Evolutionary conservation across 2,329 filamentous ascomycete genomes (phyloP), one percentile per base, ranked within the genome.

Genomic region (Teratosphaeria pseudoeucalypti): DNA sequence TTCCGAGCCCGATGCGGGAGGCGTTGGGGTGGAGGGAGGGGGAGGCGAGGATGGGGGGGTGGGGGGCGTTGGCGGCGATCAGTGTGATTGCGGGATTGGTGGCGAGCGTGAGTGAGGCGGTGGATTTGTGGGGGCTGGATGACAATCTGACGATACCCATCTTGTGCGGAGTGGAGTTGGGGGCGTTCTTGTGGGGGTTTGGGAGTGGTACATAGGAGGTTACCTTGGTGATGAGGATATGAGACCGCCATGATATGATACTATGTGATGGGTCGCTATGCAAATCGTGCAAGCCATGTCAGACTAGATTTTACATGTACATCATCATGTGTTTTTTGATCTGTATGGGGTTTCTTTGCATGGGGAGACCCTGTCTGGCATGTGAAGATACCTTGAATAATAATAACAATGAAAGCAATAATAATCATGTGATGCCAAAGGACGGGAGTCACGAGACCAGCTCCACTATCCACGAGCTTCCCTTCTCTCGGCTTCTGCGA

Each of bases 91-190:
- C 92, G 6, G 94, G 94, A n/a, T 75, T 97, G 52, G 84, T 92
- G 57, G 94, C 91, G 52, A 90, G 91, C 59, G 85, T 86, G 53
- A 96, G 91, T 70, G 94, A 99, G 75, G 88, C 92, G 16, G 81
- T 96, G 54, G 91, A 99, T 75, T 70, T 97, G 0, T 96, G 91
- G 72, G 90, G 91, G 55, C 92, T 90, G 88, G 94, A 99, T 70
- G 94, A 99, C 76, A 99, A 99, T 75, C 79, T 99, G 67, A 97
- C 92, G 56, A 99, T 99, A 73, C 94, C 94, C 2, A 85, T 95
- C 29, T 79, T 99, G 56, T 96, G 90, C 71, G 91, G 92, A 27
- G 76, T 90, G 54, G 92, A 92, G 6, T 85, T 99, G 62, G 96
- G 89, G 87, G 88, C 87, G 0, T 96, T 99, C 73, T 80, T 97